Base-by-base conservation (phyloP, 371 early-diverging fungal genomes). In the Lichtheimia hyalospora region DNA sequence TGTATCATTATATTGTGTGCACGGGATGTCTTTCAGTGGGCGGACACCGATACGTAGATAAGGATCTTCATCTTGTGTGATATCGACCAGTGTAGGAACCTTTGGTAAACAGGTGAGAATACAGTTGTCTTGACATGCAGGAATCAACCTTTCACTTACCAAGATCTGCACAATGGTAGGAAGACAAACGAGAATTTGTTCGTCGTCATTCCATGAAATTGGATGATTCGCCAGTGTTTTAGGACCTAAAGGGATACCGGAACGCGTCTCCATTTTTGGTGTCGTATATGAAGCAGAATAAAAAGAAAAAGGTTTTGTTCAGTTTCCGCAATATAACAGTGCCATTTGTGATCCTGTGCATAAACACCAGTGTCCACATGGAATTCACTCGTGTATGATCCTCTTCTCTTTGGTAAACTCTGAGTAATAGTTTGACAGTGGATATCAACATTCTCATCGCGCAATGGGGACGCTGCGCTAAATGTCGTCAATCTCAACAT, bases 51-150 rank as follows among this genome's bases (percentile, higher is more conserved):
- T 34, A 8, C 64, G 65, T 48, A 48, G 60, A 49, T 67, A 64
- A n/a, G 34, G 41, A 24, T 71, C 72, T 27, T 44, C 40, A 25
- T 69, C 71, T 12, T 71, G 69, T 20, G 63, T 27, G 14, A 67
- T 16, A n/a, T 67, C 70, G 3, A 62, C 50, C 14, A 75, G 40
- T 12, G 64, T 21, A 20, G 75, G 75, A 58, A 70, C 67, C 75
- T 75, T 8, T 8, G 8, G 34, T 10, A 8, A 10, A 8, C 6
- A 34, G 34, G 34, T 34, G 5, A 10, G 10, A 8, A n/a, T n/a
- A n/a, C n/a, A 8, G 34, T 10, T 34, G 34, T 34, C 34, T 8
- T 34, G 34, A 10, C 34, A 10, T 34, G 34, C 34, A 34, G 34
- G 34, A 34, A 34, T 34, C 34, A 1, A 10, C 34, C 10, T 34